A percentile compares a stretch with the other conserved stretches of the same genome.
These are phyloP conservation scores for Nymphaea thermarum DNA, from an alignment of 164 flowering plant species.

Conservation along the genomic window DNA sequence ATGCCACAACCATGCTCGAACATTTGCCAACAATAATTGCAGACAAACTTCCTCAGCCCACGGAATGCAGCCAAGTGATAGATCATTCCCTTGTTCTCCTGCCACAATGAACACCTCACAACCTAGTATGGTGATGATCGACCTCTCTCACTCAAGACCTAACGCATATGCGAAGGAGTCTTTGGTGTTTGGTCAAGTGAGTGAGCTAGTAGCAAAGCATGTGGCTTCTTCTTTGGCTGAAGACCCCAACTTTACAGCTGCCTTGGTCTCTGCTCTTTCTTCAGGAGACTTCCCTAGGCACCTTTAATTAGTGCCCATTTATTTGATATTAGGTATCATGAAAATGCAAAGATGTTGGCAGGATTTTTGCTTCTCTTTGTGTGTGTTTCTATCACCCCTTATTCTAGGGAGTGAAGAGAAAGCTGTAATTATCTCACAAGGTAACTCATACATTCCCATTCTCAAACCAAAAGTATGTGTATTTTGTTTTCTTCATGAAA, in stretches of 20 bases:
- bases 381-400: too few species aligned
- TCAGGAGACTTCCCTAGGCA: too few species aligned
- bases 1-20: conserved; percentile 37
- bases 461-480: too few species aligned
- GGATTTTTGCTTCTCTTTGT: too few species aligned
- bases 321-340: too few species aligned
- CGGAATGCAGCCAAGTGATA: not conserved
- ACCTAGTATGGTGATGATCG: too few species aligned
- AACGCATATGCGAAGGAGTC: conserved; percentile 1
- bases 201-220: conserved; percentile 16
- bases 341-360: too few species aligned
- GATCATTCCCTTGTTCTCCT: conserved; percentile 3
- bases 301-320: too few species aligned
- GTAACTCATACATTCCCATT: too few species aligned
- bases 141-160: conserved; percentile 12
- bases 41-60: not conserved
- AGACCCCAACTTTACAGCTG: conserved; percentile 31
- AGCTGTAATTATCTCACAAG: too few species aligned
- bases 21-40: conserved; percentile 1
- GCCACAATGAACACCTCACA: not conserved
- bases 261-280: conserved; percentile 34
- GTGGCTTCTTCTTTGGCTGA: conserved; percentile 21
- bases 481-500: too few species aligned
- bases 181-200: not conserved
- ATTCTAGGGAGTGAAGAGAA: too few species aligned